Evolutionary conservation across 2,329 filamentous ascomycete species (phyloP), one percentile per base, ranked within the genome.

Genomic region (Beauveria varroae): DNA sequence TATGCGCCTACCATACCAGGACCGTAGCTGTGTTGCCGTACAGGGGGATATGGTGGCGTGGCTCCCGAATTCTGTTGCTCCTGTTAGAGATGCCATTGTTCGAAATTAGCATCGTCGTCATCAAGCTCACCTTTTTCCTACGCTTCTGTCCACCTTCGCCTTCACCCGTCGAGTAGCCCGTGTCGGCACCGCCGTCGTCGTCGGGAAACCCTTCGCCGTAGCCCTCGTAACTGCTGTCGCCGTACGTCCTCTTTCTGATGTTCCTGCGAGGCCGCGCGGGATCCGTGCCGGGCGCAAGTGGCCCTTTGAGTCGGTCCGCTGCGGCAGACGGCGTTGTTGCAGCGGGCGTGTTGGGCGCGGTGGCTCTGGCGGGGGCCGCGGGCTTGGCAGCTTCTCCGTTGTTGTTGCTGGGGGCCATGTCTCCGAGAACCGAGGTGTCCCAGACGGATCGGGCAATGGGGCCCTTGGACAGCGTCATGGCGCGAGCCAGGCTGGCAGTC

Each of bases 171-270:
- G 87, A 90, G 68, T 91, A 87, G n/a, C 83, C 85, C 18, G 76
- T 78, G 14, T 82, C 86, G 61, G 72, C 69, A 50, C 80, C 84
- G 9, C 71, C 72, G 64, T 88, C 88, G 65, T 90, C 87, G 64
- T 91, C 88, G 10, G 81, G 81, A 66, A 81, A 91, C 40, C 86
- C 86, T 66, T 91, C 88, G 50, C 84, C 83, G 68, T 92, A 92
- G 47, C 89, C 89, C 68, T 89, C 86, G 69, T 84, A 93, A 68
- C 86, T 90, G 67, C 80, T 83, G 65, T 93, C 89, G 44, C 87
- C 86, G 70, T 92, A 93, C 64, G 86, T 84, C 53, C 90, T 82
- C 79, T 92, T 92, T 77, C 89, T 90, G 64, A 84, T 81, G 60
- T 80, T 78, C 53, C 89, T 81, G 67, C 87, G 86, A 40, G 87